Percentiles rank a stretch among this genome's conserved stretches.
phyloP scores from a whole-genome alignment of 106 monocot genomes.

The Gastrodia elata region DNA sequence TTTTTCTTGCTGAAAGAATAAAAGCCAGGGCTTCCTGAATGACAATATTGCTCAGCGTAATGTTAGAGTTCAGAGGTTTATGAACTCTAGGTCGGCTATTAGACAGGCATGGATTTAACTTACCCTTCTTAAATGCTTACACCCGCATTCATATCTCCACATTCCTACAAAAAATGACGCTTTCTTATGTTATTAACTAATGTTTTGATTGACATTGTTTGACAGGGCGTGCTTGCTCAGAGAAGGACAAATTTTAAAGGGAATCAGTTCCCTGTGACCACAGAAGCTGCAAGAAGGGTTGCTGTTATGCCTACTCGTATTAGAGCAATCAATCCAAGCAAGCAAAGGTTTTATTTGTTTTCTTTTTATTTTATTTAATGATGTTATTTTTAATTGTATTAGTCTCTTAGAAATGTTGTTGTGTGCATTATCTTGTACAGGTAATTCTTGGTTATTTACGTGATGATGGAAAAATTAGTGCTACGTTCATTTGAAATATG shows the following conservation, averaged over 20 bases:
- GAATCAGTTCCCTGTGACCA: slow-evolving; percentile 54
- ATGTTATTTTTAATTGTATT: background rate
- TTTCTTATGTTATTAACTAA: background rate
- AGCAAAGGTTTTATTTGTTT: slow-evolving; percentile 36
- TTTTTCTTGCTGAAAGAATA: slow-evolving; percentile 35
- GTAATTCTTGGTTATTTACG: slow-evolving; percentile 4
- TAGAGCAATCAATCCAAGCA: slow-evolving; percentile 30
- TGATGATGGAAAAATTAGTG: background rate
- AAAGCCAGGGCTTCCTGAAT: slow-evolving; percentile 54
- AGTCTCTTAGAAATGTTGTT: background rate
- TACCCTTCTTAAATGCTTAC: background rate
- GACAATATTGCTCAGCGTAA: slow-evolving; percentile 31
- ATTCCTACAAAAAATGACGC: too few species aligned
- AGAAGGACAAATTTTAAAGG: slow-evolving; percentile 62
- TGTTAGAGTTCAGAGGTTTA: slow-evolving; percentile 42
- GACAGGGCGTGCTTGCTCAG: slow-evolving; percentile 66
- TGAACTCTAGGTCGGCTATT: slow-evolving; percentile 72
- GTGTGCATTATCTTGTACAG: background rate
- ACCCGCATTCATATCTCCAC: too few species aligned
- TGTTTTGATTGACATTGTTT: background rate
- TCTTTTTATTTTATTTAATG: background rate
- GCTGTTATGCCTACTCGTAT: slow-evolving; percentile 33
- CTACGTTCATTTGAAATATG: background rate
- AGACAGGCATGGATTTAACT: slow-evolving; percentile 52
- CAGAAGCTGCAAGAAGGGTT: slow-evolving; percentile 48